phyloP scores from a whole-genome alignment of 2,329 filamentous ascomycete species.

The Ophiostoma sp. region DNA sequence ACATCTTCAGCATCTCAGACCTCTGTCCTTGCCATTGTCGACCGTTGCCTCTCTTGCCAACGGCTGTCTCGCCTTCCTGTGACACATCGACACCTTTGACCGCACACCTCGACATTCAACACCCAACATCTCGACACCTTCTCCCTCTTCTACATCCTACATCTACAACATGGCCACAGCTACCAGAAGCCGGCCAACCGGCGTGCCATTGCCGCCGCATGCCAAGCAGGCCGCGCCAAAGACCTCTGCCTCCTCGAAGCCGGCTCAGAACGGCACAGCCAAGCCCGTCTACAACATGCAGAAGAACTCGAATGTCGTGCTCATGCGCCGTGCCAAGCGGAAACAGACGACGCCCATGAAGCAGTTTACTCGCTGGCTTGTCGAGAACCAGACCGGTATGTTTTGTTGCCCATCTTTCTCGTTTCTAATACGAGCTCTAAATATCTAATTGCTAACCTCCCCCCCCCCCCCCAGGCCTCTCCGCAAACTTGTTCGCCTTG shows the following conservation, averaged over 20 bases:
- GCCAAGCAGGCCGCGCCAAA: background rate
- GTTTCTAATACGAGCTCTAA: no score
- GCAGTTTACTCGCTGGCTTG: constrained; percentile 62
- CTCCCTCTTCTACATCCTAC: background rate
- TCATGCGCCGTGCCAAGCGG: constrained; percentile 51
- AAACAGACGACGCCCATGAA: constrained; percentile 59
- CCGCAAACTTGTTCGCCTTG: constrained; percentile 77
- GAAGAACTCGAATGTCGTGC: constrained; percentile 47
- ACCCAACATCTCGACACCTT: background rate
- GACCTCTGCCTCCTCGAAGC: background rate
- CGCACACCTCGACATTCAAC: background rate
- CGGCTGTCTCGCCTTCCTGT: constrained; percentile 8
- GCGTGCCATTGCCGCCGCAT: constrained; percentile 18
- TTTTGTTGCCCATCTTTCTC: background rate
- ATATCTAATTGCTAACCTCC: background rate
- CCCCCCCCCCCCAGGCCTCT: constrained; percentile 60
- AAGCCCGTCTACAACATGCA: constrained; percentile 52
- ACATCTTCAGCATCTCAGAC: background rate
- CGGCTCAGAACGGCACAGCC: constrained; percentile 42
- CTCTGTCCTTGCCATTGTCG: background rate
- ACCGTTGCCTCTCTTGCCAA: constrained; percentile 6
- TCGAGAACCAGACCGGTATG: constrained; percentile 76
- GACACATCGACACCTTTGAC: background rate
- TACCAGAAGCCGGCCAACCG: constrained; percentile 15
- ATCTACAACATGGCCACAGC: constrained; percentile 18